Evolutionary conservation across 345 rosid species (phyloP), one percentile per base, ranked within the genome.

Genomic region (Brassica nigra): DNA sequence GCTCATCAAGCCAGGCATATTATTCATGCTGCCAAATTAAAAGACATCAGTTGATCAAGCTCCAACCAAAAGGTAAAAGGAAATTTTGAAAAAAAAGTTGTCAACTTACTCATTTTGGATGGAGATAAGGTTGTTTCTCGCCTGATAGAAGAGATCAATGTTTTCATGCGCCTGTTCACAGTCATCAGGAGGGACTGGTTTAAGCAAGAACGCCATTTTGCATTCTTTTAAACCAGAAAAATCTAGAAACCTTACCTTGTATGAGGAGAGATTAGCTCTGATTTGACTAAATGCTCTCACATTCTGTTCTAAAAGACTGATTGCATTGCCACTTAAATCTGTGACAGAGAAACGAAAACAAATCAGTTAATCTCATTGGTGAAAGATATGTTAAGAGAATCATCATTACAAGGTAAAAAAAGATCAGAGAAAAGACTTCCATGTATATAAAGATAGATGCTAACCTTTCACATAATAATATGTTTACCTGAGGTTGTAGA

Each of bases 1-100:
- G 76, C 91, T 91, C 97, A 95, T 92, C 81, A 92, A 86, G 80
- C 97, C 95, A 64, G 97, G 97, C 87, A 77, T 89, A 67, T 81
- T 79, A 81, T 87, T 85, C 94, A 92, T 89, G 75, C 99, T 95
- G 89, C 83, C 74, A 84, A 70, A 75, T 23, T 16, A 64, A 83
- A 33, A 59, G 42, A 63, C 29, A 62, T 79, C 44, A 73, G 59
- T 23, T 74, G 59, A 65, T 39, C 12, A 62, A 42, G 66, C 67
- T 62, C 67, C 68, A 81, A 33, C 33, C 15, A 83, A 3, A 15
- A 5, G 7, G 9, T 30, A 65, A 70, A 61, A 63, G 23, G 70
- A 80, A 47, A 77, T 68, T 55, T 44, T 58, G 65, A 66, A 52
- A 58, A 69, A 72, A 70, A 70, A 68, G 74, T 8, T 49, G 2